Evolutionary conservation across 495 filamentous ascomycete species (phyloP), one percentile per base, ranked within the genome.

Genomic region (Trypethelium eluteriae): DNA sequence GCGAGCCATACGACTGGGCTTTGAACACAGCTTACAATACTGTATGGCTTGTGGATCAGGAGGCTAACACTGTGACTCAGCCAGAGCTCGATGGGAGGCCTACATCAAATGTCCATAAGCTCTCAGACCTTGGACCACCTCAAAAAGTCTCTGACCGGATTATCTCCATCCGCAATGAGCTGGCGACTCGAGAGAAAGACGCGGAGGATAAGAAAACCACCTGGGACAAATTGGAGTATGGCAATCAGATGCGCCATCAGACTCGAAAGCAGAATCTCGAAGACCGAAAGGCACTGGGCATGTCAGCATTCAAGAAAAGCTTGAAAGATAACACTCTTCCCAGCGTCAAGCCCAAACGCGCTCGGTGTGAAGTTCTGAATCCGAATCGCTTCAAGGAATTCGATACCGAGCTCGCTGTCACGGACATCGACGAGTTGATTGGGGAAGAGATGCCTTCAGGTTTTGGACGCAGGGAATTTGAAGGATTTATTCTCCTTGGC

Each of bases 1-100:
- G 10, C 5, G 6, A 11, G 5, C 53, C 53, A 36, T 59, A 35
- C 32, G 18, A 59, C 53, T 59, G 53, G 53, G 14, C 5, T 6
- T 36, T 59, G 25, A 59, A 59, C 18, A 4, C 14, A 36, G 53
- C 53, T 7, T 59, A 59, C 14, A 59, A 59, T 59, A 59, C 53
- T 9, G 32, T 59, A 34, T 59, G 53, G 53, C 3, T 59, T 59
- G 53, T 59, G 3, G 53, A 59, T 14, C 25, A 59, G 32, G 32
- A 9, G 14, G 53, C 53, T 6, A 14, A 14, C 25, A 59, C 53
- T 7, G 6, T 59, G 5, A 59, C 53, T 4, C 53, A 59, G 18
- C 53, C 53, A 7, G 53, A 59, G 34, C 5, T 25, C 0, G 49
- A 9, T 25, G 49, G 49, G 11, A 53, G n/a, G n/a, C 12, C 49